Evolutionary conservation across 2,329 filamentous ascomycete genomes (phyloP).

Genomic region (Xylaria sp.): DNA sequence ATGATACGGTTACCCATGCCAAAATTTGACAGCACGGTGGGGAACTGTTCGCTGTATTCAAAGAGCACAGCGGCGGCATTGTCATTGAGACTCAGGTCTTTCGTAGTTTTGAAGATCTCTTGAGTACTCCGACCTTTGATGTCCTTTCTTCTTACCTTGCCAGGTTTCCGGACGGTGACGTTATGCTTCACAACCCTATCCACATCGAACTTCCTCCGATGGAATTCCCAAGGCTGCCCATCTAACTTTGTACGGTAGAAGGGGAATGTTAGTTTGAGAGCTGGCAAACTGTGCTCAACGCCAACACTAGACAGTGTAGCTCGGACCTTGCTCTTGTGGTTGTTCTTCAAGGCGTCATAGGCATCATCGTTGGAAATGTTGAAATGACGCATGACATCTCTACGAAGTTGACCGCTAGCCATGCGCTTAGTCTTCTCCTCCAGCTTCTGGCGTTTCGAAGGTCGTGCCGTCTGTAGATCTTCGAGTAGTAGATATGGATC

Average conservation of each 20-base stretch:
- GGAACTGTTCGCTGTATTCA: conserved; percentile 95
- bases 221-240: conserved; percentile 73
- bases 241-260: conserved; percentile 91
- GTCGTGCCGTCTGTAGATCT: conserved; percentile 72
- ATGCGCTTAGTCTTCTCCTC: conserved; percentile 71
- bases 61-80: conserved; percentile 89
- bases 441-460: conserved; percentile 67
- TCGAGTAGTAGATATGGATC: conserved; percentile 89
- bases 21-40: conserved; percentile 91
- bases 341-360: conserved; percentile 95
- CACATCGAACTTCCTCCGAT: conserved; percentile 76
- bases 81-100: conserved; percentile 86
- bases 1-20: conserved; percentile 97
- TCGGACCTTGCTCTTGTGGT: conserved; percentile 94
- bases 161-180: conserved; percentile 59
- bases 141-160: conserved; percentile 80
- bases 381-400: conserved; percentile 82
- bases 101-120: conserved; percentile 81
- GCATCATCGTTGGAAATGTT: conserved; percentile 97
- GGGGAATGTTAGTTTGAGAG: conserved; percentile 89
- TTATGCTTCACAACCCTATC: conserved; percentile 56
- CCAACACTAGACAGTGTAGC: conserved; percentile 89
- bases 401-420: conserved; percentile 74
- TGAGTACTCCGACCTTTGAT: conserved; percentile 82
- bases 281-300: conserved; percentile 95